Percentiles rank a stretch among this genome's conserved stretches.
Evolutionary conservation across 169 alveolate species (phyloP).

Genomic region (Plasmodium gonderi): DNA sequence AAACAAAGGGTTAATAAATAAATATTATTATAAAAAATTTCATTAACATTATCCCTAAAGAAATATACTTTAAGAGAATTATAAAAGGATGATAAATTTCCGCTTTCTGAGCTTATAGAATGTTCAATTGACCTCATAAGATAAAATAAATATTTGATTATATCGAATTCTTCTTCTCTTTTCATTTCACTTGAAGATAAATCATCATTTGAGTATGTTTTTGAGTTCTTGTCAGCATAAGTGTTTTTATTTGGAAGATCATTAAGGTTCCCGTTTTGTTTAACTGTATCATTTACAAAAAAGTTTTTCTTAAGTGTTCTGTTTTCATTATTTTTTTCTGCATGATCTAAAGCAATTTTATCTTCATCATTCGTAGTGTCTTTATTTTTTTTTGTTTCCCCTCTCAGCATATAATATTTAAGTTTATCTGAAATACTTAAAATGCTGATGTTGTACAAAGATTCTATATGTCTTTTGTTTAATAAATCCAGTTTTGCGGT

Average conservation of each 20-base stretch:
- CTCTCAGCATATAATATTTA: slow-evolving; percentile 70
- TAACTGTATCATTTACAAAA: slow-evolving; percentile 12
- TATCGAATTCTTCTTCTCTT: slow-evolving; percentile 71
- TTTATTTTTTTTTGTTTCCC: slow-evolving; percentile 58
- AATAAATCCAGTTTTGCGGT: slow-evolving; percentile 57
- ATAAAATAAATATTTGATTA: slow-evolving; percentile 71
- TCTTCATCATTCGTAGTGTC: slow-evolving; percentile 35
- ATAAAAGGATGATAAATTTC: slow-evolving; percentile 73
- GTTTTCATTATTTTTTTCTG: slow-evolving; percentile 61
- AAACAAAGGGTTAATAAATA: slow-evolving; percentile 72
- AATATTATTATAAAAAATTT: slow-evolving; percentile 67
- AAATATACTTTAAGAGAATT: slow-evolving; percentile 57
- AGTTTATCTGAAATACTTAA: slow-evolving; percentile 72
- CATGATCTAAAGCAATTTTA: slow-evolving; percentile 1
- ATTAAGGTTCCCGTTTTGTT: slow-evolving; percentile 4
- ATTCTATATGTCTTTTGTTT: slow-evolving; percentile 62
- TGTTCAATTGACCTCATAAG: slow-evolving; percentile 64
- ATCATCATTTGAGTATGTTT: slow-evolving; percentile 58
- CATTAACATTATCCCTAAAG: slow-evolving; percentile 67
- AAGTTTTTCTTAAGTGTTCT: slow-evolving; percentile 54
- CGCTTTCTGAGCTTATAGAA: slow-evolving; percentile 70
- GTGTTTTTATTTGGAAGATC: slow-evolving; percentile 46
- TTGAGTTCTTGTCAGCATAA: slow-evolving; percentile 52
- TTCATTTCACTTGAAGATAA: slow-evolving; percentile 38
- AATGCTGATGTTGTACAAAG: slow-evolving; percentile 71